Percentiles rank a stretch among this genome's conserved stretches.
Conservation (phyloP, 2,329 filamentous ascomycete species). For the Pseudogymnoascus sp. region DNA sequence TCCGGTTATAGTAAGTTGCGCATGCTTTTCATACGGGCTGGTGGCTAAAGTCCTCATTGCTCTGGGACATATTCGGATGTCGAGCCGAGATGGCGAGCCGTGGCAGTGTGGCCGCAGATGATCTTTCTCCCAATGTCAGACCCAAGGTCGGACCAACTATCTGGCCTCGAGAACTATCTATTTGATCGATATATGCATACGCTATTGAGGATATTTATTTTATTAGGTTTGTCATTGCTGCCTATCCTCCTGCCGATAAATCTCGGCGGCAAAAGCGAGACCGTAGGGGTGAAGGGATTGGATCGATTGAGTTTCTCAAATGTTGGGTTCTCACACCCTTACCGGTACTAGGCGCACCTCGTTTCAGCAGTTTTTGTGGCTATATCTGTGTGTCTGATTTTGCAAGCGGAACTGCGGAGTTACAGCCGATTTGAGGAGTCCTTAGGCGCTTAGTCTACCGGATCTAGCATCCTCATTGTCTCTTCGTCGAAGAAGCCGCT, state of each 20-base stretch:
- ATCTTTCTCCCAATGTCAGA: constrained; percentile 14
- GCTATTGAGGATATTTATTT: constrained; percentile 81
- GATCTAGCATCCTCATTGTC: constrained; percentile 73
- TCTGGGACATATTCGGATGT: constrained; percentile 6
- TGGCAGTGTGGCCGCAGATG: constrained; percentile 5
- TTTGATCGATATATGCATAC: constrained; percentile 81
- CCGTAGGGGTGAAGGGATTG: constrained; percentile 52
- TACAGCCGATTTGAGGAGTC: constrained; percentile 65
- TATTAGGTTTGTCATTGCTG: constrained; percentile 66
- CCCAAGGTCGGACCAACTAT: constrained; percentile 8
- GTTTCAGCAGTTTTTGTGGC: constrained; percentile 69
- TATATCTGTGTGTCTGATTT: constrained; percentile 74
- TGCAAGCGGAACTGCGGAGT: constrained; percentile 39
- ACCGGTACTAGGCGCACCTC: constrained; percentile 74
- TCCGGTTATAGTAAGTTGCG: constrained; percentile 12
- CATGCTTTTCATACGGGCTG: background rate
- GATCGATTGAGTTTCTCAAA: constrained; percentile 83
- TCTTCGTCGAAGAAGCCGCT: constrained; percentile 84
- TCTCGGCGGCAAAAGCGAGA: constrained; percentile 58
- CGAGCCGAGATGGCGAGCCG: constrained; percentile 12
- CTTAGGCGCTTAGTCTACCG: constrained; percentile 69
- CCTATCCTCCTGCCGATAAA: constrained; percentile 85
- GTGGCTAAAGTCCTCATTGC: background rate
- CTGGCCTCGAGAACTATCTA: constrained; percentile 69
- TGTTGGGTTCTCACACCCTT: constrained; percentile 53